Base-by-base conservation (phyloP, 192 early-diverging fungal species). In the Coemansia sp. region DNA sequence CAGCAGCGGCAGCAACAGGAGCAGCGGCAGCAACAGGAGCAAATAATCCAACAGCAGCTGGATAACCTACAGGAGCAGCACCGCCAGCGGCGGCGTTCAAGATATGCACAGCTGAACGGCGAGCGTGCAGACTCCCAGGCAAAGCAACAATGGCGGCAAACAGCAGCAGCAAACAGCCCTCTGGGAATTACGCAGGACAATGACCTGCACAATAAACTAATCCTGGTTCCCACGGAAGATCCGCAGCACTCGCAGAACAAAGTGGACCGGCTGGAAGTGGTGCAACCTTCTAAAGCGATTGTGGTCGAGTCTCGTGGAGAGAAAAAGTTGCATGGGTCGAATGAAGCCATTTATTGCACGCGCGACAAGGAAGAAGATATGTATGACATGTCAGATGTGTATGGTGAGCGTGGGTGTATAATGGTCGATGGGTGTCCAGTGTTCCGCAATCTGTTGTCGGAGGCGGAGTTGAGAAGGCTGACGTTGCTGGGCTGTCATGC, bases 281-380 rank as follows among this genome's bases (percentile, higher is more conserved):
- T 66, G 42, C 64, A 63, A 1, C 73, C 73, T 40, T 55, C 47
- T 14, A 24, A 66, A 18, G 59, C 66, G 15, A 69, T 70, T 51
- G 67, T 75, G 14, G 67, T 75, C 1, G 63, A 69, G 20, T 48
- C 4, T 1, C 21, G 24, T 1, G 52, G 59, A n/a, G 28, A 24
- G 0, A 24, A 69, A 44, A 11, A 46, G 24, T 44, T 65, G 24
- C 1, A 23, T 18, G 18, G n/a, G 66, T 37, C 34, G 17, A 63
- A 70, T 1, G 67, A 75, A 25, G 67, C 67, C 17, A 66, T 75
- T 3, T 75, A 75, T 63, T 63, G 61, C 31, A 60, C 69, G 7
- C 42, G 66, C 21, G 61, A 53, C 21, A 26, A 25, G 24, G 24
- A 12, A 23, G 4, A 21, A 10, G 34, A 58, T 24, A 38, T 18